These are phyloP conservation scores for Nicotiana sylvestris DNA, from an alignment of 257 asterid species.

Conservation along the genomic window DNA sequence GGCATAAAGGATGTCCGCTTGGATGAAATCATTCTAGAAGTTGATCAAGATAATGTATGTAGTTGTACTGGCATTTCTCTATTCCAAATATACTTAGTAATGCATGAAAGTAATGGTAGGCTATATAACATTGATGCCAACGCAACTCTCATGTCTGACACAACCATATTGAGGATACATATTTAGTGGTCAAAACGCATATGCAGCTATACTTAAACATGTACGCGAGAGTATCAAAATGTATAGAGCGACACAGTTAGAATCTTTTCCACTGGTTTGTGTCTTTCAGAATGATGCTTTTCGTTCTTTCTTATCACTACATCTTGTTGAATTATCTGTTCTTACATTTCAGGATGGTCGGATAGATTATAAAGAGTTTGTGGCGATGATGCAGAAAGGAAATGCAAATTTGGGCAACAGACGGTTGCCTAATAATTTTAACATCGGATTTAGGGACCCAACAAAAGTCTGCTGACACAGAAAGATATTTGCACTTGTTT, in stretches of 20 bases:
- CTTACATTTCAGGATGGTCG: slow-evolving; percentile 25
- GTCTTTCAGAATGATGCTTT: background rate
- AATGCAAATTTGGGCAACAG: slow-evolving; percentile 12
- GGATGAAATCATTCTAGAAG: slow-evolving; percentile 32
- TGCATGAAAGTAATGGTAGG: background rate
- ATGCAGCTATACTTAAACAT: background rate
- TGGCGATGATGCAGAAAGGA: slow-evolving; percentile 33
- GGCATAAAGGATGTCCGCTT: slow-evolving; percentile 26
- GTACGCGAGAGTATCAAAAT: background rate
- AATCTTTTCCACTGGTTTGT: background rate
- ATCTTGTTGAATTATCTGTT: slow-evolving; percentile 7
- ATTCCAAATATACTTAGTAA: background rate
- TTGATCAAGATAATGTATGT: slow-evolving; percentile 30
- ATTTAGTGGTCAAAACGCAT: background rate
- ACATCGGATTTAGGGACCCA: slow-evolving; percentile 17
- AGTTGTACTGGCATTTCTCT: slow-evolving; percentile 2
- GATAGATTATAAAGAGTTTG: slow-evolving; percentile 30
- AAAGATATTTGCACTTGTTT: background rate
- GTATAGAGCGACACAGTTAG: background rate
- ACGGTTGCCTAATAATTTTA: slow-evolving; percentile 11
- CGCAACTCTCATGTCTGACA: background rate
- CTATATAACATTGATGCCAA: background rate
- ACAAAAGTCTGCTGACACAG: slow-evolving; percentile 15
- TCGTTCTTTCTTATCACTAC: background rate
- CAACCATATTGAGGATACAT: background rate